A percentile compares a stretch with the other conserved stretches of the same genome.
Conservation (phyloP, 768 basidiomycete species). For the Collybia sp. region DNA sequence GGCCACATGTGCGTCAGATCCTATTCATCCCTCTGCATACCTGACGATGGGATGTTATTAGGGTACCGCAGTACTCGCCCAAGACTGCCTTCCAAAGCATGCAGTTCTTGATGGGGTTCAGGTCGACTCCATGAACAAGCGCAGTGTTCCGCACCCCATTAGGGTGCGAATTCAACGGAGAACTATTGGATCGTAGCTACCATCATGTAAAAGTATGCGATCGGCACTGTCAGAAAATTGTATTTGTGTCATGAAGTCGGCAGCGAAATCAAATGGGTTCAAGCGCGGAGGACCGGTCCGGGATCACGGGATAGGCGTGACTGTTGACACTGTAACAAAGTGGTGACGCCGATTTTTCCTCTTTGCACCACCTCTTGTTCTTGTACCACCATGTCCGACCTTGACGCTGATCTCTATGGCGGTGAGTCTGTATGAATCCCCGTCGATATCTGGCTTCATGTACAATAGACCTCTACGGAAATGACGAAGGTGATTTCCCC, state of each 20-base stretch:
- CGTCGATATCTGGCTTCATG: neutral
- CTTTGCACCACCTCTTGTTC: constrained; percentile 18
- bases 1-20: constrained; percentile 59
- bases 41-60: constrained; percentile 14
- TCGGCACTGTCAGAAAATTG: too few species aligned
- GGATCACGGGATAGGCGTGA: constrained; percentile 9
- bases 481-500: constrained; percentile 60
- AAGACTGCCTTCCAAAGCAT: constrained; percentile 69
- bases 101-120: constrained; percentile 64
- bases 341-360: too few species aligned
- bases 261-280: too few species aligned
- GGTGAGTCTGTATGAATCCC: constrained; percentile 40
- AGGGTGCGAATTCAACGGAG: too few species aligned
- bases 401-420: constrained; percentile 87
- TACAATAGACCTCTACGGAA: constrained; percentile 64
- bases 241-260: too few species aligned
- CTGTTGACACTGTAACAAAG: too few species aligned
- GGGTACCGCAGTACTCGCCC: constrained; percentile 67
- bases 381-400: constrained; percentile 62
- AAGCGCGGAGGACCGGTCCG: too few species aligned
- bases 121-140: constrained; percentile 13
- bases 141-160: too few species aligned
- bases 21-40: neutral
- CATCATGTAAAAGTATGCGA: too few species aligned
- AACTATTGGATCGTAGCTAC: too few species aligned